Evolutionary conservation across 2,329 filamentous ascomycete species (phyloP).

Genomic region (Pyrenochaeta sp.): DNA sequence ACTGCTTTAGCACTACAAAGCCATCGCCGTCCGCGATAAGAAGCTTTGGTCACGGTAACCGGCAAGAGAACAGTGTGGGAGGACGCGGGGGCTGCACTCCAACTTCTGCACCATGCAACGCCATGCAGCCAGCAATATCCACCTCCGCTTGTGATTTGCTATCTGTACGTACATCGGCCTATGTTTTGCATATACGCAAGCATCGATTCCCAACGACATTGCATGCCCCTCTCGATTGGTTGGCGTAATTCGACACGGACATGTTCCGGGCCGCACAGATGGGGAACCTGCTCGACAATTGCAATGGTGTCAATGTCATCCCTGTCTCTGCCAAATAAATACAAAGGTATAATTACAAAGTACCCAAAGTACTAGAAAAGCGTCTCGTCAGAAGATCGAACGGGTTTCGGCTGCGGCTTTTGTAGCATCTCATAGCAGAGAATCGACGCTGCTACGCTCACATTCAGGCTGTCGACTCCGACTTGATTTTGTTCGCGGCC

Average conservation of each 20-base stretch:
- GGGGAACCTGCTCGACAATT: no score
- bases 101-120: constrained; percentile 4
- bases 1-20: background rate
- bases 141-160: constrained; percentile 4
- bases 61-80: constrained; percentile 5
- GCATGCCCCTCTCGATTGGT: constrained; percentile 5
- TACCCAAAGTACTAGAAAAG: constrained; percentile 32
- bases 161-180: background rate
- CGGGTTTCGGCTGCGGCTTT: constrained; percentile 26
- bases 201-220: constrained; percentile 12
- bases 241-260: background rate
- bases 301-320: no score
- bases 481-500: constrained; percentile 56
- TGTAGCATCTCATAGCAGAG: constrained; percentile 74
- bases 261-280: constrained; percentile 2
- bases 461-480: constrained; percentile 88
- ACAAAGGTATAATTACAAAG: constrained; percentile 7
- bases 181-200: constrained; percentile 11
- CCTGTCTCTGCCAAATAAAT: no score
- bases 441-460: constrained; percentile 84
- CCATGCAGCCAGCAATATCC: constrained; percentile 12
- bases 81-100: constrained; percentile 12
- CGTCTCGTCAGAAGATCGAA: constrained; percentile 17
- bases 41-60: constrained; percentile 9
- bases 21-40: constrained; percentile 8